Conservation (phyloP, 169 alveolate genomes). For the Theileria parva region DNA sequence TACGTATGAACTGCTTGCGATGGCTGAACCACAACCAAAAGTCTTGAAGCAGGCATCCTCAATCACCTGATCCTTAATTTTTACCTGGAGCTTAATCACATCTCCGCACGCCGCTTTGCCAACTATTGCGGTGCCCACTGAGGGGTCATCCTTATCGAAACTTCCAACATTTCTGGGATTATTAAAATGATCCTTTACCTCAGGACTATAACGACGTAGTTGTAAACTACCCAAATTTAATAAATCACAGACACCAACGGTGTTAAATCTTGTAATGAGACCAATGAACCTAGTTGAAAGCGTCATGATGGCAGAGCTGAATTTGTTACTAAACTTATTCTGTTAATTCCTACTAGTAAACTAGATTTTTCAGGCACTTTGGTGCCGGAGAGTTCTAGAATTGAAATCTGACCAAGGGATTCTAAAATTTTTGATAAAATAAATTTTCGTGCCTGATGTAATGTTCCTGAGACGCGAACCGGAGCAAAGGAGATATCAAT, state of each 20-base stretch:
- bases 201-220: slow-evolving; percentile 76
- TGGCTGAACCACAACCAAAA: slow-evolving; percentile 99
- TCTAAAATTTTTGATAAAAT: slow-evolving; percentile 35
- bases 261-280: no score
- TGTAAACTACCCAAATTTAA: neutral
- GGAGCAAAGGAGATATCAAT: slow-evolving; percentile 30
- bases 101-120: slow-evolving; percentile 99
- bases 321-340: neutral
- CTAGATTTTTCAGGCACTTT: neutral
- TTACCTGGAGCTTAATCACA: slow-evolving; percentile 94
- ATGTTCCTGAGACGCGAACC: slow-evolving; percentile 55
- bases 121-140: slow-evolving; percentile 95
- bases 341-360: neutral
- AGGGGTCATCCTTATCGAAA: slow-evolving; percentile 76
- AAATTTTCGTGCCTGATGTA: slow-evolving; percentile 56
- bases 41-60: slow-evolving; percentile 95
- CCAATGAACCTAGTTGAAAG: neutral
- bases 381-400: slow-evolving; percentile 3
- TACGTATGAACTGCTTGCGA: slow-evolving; percentile 96
- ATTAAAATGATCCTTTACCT: slow-evolving; percentile 90
- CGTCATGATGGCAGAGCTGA: slow-evolving; percentile 10
- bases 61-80: slow-evolving; percentile 90
- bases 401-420: slow-evolving; percentile 39
- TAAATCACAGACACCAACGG: no score
- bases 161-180: slow-evolving; percentile 92